These are phyloP conservation scores for Aurantiochytrium sp. DNA, from an alignment of 108 stramenopile genomes.

Conservation along the genomic window DNA sequence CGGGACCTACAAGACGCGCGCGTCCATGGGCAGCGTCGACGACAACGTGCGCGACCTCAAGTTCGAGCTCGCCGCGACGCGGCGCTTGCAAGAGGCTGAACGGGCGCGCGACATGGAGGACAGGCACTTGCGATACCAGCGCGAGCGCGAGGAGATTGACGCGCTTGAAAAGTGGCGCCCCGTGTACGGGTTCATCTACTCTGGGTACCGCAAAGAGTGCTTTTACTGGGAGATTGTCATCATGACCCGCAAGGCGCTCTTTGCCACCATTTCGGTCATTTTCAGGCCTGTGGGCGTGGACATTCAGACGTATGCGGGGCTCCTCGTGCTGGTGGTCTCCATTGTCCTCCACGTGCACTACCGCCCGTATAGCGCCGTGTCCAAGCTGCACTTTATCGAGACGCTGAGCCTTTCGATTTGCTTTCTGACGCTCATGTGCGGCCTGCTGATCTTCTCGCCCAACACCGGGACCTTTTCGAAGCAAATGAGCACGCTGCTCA, in stretches of 20 bases:
- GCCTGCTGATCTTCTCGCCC: neutral
- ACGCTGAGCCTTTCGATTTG: neutral
- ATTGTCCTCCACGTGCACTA: neutral
- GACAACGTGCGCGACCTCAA: neutral
- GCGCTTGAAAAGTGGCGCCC: neutral
- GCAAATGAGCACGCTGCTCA: neutral
- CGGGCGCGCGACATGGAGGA: neutral
- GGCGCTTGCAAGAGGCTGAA: neutral
- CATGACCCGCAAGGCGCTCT: constrained; percentile 3
- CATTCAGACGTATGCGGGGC: neutral
- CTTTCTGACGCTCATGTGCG: constrained; percentile 4
- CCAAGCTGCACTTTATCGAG: neutral
- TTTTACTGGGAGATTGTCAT: constrained; percentile 29
- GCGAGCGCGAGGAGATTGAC: constrained; percentile 4
- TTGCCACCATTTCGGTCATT: neutral
- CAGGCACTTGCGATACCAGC: neutral
- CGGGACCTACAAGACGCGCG: too few species aligned
- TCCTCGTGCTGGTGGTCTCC: neutral
- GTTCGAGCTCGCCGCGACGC: neutral
- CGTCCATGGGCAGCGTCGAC: neutral
- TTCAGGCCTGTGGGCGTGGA: neutral
- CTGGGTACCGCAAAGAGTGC: neutral
- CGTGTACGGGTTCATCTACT: constrained; percentile 23
- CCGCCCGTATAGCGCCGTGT: neutral
- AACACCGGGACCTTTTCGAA: neutral